These are phyloP conservation scores for Chaetothyriales sp. DNA, from an alignment of 2,329 filamentous ascomycete species.

Conservation along the genomic window DNA sequence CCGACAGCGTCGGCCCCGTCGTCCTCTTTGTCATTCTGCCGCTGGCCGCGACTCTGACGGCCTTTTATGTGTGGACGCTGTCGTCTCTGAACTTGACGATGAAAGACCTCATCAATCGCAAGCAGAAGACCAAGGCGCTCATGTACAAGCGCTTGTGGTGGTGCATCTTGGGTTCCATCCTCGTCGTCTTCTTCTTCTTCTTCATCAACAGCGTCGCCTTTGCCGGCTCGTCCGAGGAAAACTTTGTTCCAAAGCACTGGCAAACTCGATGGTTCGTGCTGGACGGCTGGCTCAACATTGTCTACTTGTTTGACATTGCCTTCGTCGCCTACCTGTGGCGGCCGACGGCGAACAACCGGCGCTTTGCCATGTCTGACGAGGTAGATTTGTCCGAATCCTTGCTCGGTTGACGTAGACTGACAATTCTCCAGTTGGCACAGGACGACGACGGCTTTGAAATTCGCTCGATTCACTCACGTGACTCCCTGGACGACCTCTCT, in stretches of 20 bases:
- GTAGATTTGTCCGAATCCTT: conserved; percentile 27
- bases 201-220: conserved; percentile 97
- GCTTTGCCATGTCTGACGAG: conserved; percentile 98
- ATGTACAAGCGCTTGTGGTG: conserved; percentile 99
- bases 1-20: conserved; percentile 76
- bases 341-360: conserved; percentile 87
- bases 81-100: conserved; percentile 90
- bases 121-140: conserved; percentile 78
- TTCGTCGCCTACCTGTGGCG: conserved; percentile 95
- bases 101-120: conserved; percentile 88
- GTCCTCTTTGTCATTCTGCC: conserved; percentile 89
- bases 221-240: conserved; percentile 66
- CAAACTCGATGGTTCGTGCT: conserved; percentile 94
- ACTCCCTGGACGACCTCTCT: conserved; percentile 54
- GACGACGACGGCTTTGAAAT: conserved; percentile 98
- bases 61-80: conserved; percentile 97
- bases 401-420: background rate
- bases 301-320: conserved; percentile 85
- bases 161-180: conserved; percentile 81
- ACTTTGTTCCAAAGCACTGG: conserved; percentile 95
- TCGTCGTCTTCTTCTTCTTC: conserved; percentile 96
- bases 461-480: conserved; percentile 59
- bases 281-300: conserved; percentile 92
- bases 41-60: conserved; percentile 78
- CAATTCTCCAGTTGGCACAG: conserved; percentile 57